phyloP scores from a whole-genome alignment of 2,329 filamentous ascomycete genomes.

The Venturia oleaginea region DNA sequence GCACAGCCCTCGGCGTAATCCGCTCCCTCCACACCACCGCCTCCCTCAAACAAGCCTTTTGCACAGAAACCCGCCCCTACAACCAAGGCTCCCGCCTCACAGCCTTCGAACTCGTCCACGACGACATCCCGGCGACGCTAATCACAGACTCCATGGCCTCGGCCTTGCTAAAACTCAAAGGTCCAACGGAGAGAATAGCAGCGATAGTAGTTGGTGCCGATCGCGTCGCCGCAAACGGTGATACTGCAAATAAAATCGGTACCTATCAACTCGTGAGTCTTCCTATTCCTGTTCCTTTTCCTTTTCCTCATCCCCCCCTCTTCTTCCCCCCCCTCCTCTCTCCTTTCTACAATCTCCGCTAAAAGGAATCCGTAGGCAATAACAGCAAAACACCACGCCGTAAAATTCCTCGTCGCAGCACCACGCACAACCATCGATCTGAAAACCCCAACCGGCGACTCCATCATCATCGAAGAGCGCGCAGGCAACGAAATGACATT shows the following conservation, averaged over 20 bases:
- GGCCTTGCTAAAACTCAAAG: slow-evolving; percentile 63
- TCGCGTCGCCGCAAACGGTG: slow-evolving; percentile 88
- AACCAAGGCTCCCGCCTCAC: slow-evolving; percentile 95
- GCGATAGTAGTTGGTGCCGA: slow-evolving; percentile 93
- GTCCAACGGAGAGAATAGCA: slow-evolving; percentile 53
- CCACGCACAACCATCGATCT: slow-evolving; percentile 92
- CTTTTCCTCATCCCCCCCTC: no score
- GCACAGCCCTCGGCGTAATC: slow-evolving; percentile 89
- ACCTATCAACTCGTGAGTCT: slow-evolving; percentile 63
- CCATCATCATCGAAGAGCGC: slow-evolving; percentile 87
- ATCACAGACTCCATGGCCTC: slow-evolving; percentile 97
- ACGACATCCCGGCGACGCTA: slow-evolving; percentile 81
- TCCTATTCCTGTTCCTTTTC: background rate
- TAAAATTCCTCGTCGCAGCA: slow-evolving; percentile 92
- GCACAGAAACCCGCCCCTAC: slow-evolving; percentile 93
- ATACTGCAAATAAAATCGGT: slow-evolving; percentile 97
- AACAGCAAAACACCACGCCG: slow-evolving; percentile 75
- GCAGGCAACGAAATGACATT: slow-evolving; percentile 73
- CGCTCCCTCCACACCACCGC: slow-evolving; percentile 63
- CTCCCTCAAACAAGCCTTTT: slow-evolving; percentile 75
- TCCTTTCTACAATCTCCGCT: no score
- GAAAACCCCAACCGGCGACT: slow-evolving; percentile 62
- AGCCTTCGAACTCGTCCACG: slow-evolving; percentile 92
- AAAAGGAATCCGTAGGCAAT: slow-evolving; percentile 47
- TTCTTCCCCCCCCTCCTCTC: no score